These are phyloP conservation scores for Fusarium haematococcum DNA, from an alignment of 2,329 filamentous ascomycete species.

Conservation along the genomic window DNA sequence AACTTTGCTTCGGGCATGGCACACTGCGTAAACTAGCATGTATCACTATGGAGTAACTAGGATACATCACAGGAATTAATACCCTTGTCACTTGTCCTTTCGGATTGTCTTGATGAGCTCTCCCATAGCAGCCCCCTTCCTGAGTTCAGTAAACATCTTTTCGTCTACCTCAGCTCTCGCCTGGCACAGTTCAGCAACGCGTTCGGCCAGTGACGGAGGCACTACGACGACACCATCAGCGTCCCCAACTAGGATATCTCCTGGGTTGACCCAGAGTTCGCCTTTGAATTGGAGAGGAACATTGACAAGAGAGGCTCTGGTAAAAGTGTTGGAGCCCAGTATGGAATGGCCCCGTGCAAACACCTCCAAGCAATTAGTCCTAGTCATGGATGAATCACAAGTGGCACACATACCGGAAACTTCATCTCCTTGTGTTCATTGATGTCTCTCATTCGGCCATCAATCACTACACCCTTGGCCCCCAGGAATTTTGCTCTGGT, in stretches of 20 bases:
- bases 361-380: conserved; percentile 27
- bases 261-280: conserved; percentile 46
- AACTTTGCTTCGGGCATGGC: not conserved
- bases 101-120: not conserved
- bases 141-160: conserved; percentile 36
- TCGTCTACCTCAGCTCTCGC: conserved; percentile 46
- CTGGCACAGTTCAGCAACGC: conserved; percentile 44
- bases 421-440: conserved; percentile 44
- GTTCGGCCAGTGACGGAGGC: conserved; percentile 36
- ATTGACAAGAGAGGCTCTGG: conserved; percentile 43
- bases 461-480: conserved; percentile 42
- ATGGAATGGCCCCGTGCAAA: conserved; percentile 45
- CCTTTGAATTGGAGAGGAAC: conserved; percentile 43
- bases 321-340: conserved; percentile 47
- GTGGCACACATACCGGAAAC: conserved; percentile 9
- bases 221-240: conserved; percentile 47
- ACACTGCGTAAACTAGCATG: not conserved
- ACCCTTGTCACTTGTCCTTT: conserved; percentile 9
- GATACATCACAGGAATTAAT: not conserved
- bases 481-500: conserved; percentile 45
- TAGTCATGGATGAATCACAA: not conserved
- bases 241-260: conserved; percentile 46
- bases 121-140: conserved; percentile 20
- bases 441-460: conserved; percentile 46
- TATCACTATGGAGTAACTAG: not conserved